These are phyloP conservation scores for Botrytis paeoniae DNA, from an alignment of 2,329 filamentous ascomycete genomes.

Conservation along the genomic window DNA sequence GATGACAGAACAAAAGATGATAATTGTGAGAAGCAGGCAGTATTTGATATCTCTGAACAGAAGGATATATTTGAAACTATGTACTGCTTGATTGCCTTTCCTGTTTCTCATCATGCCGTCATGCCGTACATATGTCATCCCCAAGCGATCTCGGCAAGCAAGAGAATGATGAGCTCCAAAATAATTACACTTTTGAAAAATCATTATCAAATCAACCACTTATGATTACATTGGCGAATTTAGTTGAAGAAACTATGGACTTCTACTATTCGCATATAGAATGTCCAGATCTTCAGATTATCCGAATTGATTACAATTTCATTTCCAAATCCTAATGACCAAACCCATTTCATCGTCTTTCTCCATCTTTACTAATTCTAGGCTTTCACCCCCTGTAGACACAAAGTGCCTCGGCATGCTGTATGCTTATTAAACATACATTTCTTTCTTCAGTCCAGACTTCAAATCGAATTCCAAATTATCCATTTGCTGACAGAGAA, in stretches of 20 bases:
- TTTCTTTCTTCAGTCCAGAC: background rate
- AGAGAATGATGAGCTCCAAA: background rate
- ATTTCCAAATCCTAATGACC: background rate
- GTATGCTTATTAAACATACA: background rate
- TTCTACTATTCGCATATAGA: background rate
- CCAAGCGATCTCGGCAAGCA: background rate
- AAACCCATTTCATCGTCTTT: background rate
- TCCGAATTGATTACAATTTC: background rate
- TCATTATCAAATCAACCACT: background rate
- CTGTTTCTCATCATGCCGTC: background rate
- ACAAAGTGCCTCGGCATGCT: background rate
- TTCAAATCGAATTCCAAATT: background rate
- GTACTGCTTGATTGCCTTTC: background rate
- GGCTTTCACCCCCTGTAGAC: background rate
- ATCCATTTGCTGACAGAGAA: constrained; percentile 7
- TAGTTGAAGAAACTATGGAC: background rate
- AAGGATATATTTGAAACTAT: background rate
- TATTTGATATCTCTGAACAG: background rate
- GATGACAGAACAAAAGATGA: background rate
- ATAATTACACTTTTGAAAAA: background rate
- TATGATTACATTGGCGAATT: background rate
- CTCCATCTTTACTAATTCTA: background rate
- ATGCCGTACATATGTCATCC: background rate
- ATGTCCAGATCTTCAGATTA: background rate
- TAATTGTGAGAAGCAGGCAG: too few species aligned